These are phyloP conservation scores for Alternaria sp. DNA, from an alignment of 2,329 filamentous ascomycete genomes.

Conservation along the genomic window DNA sequence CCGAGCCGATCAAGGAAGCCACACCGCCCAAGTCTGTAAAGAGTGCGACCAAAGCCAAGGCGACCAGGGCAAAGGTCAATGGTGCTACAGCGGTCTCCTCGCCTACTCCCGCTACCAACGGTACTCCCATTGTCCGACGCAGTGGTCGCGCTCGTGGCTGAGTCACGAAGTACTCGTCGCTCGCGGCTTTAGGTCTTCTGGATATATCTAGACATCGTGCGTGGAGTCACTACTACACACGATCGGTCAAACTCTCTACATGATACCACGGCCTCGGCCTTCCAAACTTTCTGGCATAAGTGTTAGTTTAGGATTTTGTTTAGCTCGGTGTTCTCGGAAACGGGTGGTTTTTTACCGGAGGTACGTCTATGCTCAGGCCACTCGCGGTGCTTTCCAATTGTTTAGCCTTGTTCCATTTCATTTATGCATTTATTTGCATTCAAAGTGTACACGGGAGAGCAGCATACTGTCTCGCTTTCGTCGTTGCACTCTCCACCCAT, in stretches of 20 bases:
- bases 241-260: background rate
- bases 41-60: conserved; percentile 24
- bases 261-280: conserved; percentile 4
- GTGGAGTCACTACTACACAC: background rate
- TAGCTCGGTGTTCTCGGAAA: conserved; percentile 5
- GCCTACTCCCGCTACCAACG: conserved; percentile 27
- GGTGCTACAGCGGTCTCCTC: conserved; percentile 14
- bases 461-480: background rate
- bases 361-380: background rate
- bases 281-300: background rate
- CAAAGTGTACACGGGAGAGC: background rate
- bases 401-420: background rate
- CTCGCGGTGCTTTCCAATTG: background rate
- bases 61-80: conserved; percentile 21
- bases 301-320: conserved; percentile 3
- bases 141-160: conserved; percentile 29
- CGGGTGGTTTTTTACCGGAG: background rate
- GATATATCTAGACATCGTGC: background rate
- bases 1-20: conserved; percentile 19
- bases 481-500: conserved; percentile 1
- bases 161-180: background rate
- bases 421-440: background rate
- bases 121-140: conserved; percentile 25
- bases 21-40: conserved; percentile 30
- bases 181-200: background rate